Base-by-base conservation (phyloP, 2,329 filamentous ascomycete species). In the Monilinia vaccinii-corymbosi region DNA sequence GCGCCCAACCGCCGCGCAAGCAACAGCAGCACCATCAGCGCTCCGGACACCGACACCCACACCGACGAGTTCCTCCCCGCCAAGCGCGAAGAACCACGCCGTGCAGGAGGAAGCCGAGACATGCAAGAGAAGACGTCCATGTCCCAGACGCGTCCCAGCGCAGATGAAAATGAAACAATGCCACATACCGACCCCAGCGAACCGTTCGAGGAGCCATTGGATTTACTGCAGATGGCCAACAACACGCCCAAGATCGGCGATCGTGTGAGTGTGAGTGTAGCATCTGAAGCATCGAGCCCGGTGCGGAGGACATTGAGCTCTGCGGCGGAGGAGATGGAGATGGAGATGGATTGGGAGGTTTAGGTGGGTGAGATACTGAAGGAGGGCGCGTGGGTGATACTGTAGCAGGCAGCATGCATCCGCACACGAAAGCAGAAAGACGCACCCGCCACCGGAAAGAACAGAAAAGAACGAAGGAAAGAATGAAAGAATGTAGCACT, bases 101-200 rank as follows among this genome's bases (percentile, higher is more conserved):
- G 74, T 10, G 75, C 75, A 2, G 75, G 75, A 16, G 78, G 75
- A 16, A 78, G 88, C 44, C 81, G 87, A 64, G 83, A 87, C 46
- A 74, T 91, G 0, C 81, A 79, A 32, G 87, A 87, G 67, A 91
- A 87, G 59, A 87, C 89, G 69, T 89, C 90, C 13, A 91, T 86
- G 68, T 89, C 90, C 13, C 91, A 86, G 68, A 87, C 88, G 64
- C 34, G 13, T 36, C 34, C 34, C 1, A 84, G 85, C 46, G 89
- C 91, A 2, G 85, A 86, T 2, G 85, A 84, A 66, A 85, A 93
- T n/a, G n/a, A n/a, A n/a, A n/a, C n/a, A n/a, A n/a, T n/a, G 83
- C 78, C 89, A 63, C 85, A 86, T 16, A 79, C 83, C 76, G 78
- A 66, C 74, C 78, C 50, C 71, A 75, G 49, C 66, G 65, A 74